Conservation (phyloP, 352 stramenopile genomes). For the Globisporangium megalacanthum region DNA sequence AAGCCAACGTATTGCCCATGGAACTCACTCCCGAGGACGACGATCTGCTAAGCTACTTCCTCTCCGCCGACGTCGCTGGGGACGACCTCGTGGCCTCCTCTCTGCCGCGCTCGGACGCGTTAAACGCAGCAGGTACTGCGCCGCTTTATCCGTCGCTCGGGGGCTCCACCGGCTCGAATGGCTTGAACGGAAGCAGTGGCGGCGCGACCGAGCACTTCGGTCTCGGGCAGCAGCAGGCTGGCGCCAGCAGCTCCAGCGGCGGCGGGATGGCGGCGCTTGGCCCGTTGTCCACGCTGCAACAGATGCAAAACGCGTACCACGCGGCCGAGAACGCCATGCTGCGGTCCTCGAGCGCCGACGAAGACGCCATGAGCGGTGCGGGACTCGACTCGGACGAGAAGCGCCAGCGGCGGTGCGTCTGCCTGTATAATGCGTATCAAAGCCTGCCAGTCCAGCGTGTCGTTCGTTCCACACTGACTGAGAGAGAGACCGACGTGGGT, state of each 20-base stretch:
- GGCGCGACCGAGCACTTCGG: conserved; percentile 26
- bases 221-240: conserved; percentile 18
- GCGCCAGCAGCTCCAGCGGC: conserved; percentile 6
- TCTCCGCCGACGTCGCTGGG: conserved; percentile 62
- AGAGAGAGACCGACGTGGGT: not conserved
- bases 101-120: conserved; percentile 17
- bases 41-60: conserved; percentile 84
- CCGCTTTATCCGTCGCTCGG: conserved; percentile 6
- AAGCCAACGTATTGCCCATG: conserved; percentile 27
- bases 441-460: no score
- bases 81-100: conserved; percentile 38
- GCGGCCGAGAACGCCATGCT: conserved; percentile 55
- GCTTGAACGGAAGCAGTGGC: not conserved
- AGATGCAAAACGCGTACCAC: conserved; percentile 40
- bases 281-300: conserved; percentile 33
- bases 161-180: no score
- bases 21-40: conserved; percentile 84
- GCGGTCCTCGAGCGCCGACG: conserved; percentile 40
- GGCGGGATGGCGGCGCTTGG: conserved; percentile 9
- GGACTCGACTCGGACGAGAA: conserved; percentile 69
- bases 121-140: conserved; percentile 5
- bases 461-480: no score
- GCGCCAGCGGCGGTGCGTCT: conserved; percentile 49
- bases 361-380: conserved; percentile 34
- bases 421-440: not conserved